Evolutionary conservation across 441 rosid genomes (phyloP).

Genomic region (Adansonia gregorii): DNA sequence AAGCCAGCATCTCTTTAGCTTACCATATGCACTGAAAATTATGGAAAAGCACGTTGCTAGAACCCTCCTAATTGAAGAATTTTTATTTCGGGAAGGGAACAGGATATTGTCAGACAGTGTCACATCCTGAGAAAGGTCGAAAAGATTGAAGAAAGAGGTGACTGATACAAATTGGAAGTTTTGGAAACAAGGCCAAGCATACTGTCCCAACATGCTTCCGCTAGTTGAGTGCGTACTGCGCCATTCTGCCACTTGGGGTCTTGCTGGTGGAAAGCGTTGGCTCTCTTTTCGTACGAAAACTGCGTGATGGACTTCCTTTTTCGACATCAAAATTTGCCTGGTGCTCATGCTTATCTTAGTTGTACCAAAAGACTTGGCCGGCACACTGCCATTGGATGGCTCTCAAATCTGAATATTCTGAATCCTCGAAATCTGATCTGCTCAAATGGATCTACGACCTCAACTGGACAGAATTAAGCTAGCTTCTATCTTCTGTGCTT

Average conservation of each 20-base stretch:
- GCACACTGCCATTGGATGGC: conserved; percentile 33
- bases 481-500: conserved; percentile 5
- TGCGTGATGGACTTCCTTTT: conserved; percentile 20
- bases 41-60: conserved; percentile 17
- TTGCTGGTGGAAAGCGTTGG: conserved; percentile 27
- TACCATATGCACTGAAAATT: conserved; percentile 5
- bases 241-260: conserved; percentile 40
- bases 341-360: conserved; percentile 43
- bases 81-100: conserved; percentile 15
- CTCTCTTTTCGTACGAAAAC: conserved; percentile 30
- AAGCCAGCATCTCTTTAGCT: background rate
- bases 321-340: conserved; percentile 20
- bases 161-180: conserved; percentile 27
- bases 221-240: conserved; percentile 41
- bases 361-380: conserved; percentile 53
- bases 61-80: conserved; percentile 23
- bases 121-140: conserved; percentile 37
- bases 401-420: conserved; percentile 18
- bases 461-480: background rate
- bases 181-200: conserved; percentile 27
- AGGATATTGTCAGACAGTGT: conserved; percentile 37
- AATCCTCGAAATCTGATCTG: conserved; percentile 43
- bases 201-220: conserved; percentile 39
- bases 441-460: conserved; percentile 27
- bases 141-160: conserved; percentile 21